Percentiles rank a stretch among this genome's conserved stretches.
These are phyloP conservation scores for Castanea sativa DNA, from an alignment of 306 rosid species.

Conservation along the genomic window DNA sequence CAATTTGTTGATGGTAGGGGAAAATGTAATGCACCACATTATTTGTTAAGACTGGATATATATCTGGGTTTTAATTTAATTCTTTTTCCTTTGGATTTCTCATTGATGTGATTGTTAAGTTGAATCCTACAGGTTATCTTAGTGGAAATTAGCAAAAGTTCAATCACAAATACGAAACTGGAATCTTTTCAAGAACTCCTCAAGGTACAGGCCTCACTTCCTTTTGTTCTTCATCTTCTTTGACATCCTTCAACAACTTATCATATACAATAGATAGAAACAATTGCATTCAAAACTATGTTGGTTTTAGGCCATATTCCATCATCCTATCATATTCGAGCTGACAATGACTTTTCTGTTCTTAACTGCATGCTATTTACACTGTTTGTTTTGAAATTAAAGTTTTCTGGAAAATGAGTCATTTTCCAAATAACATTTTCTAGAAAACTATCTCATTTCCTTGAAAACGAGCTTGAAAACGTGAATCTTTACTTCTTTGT, in stretches of 20 bases:
- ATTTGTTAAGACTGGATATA: neutral
- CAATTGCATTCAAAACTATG: neutral
- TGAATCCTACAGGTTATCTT: slow-evolving; percentile 60
- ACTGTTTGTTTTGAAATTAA: no score
- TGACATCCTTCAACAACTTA: slow-evolving; percentile 9
- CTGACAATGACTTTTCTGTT: neutral
- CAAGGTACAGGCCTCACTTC: slow-evolving; percentile 39
- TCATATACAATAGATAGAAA: neutral
- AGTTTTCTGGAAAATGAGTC: no score
- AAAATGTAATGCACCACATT: slow-evolving; percentile 21
- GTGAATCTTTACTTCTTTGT: no score
- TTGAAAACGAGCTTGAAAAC: no score
- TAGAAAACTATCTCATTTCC: no score
- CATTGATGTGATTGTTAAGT: slow-evolving; percentile 22
- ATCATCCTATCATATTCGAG: neutral
- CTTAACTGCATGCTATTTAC: neutral
- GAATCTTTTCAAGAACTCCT: slow-evolving; percentile 49
- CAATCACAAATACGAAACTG: slow-evolving; percentile 32
- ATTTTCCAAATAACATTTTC: no score
- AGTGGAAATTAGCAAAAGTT: slow-evolving; percentile 40
- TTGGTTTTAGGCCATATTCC: neutral
- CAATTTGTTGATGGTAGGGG: slow-evolving; percentile 6
- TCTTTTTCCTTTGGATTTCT: slow-evolving; percentile 17
- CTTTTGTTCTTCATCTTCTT: slow-evolving; percentile 5
- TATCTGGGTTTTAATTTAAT: slow-evolving; percentile 9